Conservation (phyloP, 2,329 filamentous ascomycete species). For the Drechslerella dactyloides region DNA sequence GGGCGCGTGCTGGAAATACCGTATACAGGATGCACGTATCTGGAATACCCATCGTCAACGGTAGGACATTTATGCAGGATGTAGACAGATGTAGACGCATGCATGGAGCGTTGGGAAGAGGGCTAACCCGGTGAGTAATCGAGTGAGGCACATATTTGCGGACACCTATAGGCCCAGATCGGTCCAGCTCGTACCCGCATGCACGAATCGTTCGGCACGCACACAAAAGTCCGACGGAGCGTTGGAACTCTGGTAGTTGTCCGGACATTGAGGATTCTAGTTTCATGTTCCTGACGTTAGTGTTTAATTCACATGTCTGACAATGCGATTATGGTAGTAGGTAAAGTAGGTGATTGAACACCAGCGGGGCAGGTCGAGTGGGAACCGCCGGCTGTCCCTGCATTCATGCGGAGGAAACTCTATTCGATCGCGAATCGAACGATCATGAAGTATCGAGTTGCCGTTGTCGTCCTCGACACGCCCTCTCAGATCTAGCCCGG, state of each 20-base stretch:
- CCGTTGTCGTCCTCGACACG: neutral
- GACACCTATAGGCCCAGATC: neutral
- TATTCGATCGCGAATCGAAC: neutral
- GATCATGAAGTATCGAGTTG: neutral
- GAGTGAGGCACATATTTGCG: neutral
- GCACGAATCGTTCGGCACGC: neutral
- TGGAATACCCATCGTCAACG: neutral
- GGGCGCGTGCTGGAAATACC: neutral
- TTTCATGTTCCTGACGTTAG: no score
- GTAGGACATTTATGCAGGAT: conserved; percentile 2
- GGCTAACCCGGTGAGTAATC: neutral
- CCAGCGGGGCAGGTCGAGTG: neutral
- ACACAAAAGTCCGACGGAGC: no score
- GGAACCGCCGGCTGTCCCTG: neutral
- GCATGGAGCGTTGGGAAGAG: neutral
- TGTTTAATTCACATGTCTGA: neutral
- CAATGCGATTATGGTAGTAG: neutral
- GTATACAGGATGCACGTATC: neutral
- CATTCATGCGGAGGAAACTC: conserved; percentile 1
- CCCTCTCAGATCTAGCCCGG: no score
- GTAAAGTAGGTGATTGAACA: neutral
- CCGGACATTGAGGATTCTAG: no score
- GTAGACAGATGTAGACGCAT: neutral
- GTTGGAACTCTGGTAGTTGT: no score
- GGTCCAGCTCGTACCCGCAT: neutral